phyloP scores from a whole-genome alignment of 495 filamentous ascomycete genomes.

The Rusavskia elegans region DNA sequence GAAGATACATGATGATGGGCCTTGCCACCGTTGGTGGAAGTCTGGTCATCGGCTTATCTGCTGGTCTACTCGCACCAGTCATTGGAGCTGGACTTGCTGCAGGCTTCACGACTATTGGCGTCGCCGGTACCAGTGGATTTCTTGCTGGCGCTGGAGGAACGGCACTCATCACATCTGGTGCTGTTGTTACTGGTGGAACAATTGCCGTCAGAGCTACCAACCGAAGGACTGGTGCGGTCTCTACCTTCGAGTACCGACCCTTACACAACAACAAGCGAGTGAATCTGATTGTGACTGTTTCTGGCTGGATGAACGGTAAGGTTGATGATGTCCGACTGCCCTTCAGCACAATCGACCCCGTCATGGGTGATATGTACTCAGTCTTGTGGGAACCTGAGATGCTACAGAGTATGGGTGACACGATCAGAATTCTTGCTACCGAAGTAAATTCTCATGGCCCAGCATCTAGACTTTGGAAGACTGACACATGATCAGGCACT shows the following conservation, averaged over 20 bases:
- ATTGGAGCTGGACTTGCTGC: conserved; percentile 92
- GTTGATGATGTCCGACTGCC: conserved; percentile 91
- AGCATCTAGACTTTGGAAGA: neutral
- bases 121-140: conserved; percentile 76
- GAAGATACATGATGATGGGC: conserved; percentile 86
- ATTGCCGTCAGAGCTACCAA: conserved; percentile 77
- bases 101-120: conserved; percentile 88
- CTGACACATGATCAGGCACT: conserved; percentile 46
- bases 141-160: conserved; percentile 85
- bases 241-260: conserved; percentile 92
- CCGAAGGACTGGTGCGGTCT: conserved; percentile 75
- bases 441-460: conserved; percentile 44
- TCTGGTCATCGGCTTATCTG: conserved; percentile 89
- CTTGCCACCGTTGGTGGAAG: conserved; percentile 91
- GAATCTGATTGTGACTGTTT: conserved; percentile 88
- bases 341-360: conserved; percentile 86
- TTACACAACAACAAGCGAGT: conserved; percentile 95
- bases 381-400: conserved; percentile 97
- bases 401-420: conserved; percentile 91
- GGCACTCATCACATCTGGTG: conserved; percentile 80
- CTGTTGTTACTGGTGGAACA: conserved; percentile 69
- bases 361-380: conserved; percentile 98
- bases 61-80: conserved; percentile 78
- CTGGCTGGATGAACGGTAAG: conserved; percentile 97
- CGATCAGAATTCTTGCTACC: conserved; percentile 94